A percentile compares a stretch with the other conserved stretches of the same genome.
Evolutionary conservation across 768 basidiomycete species (phyloP).

Genomic region (Favolaschia claudopus): DNA sequence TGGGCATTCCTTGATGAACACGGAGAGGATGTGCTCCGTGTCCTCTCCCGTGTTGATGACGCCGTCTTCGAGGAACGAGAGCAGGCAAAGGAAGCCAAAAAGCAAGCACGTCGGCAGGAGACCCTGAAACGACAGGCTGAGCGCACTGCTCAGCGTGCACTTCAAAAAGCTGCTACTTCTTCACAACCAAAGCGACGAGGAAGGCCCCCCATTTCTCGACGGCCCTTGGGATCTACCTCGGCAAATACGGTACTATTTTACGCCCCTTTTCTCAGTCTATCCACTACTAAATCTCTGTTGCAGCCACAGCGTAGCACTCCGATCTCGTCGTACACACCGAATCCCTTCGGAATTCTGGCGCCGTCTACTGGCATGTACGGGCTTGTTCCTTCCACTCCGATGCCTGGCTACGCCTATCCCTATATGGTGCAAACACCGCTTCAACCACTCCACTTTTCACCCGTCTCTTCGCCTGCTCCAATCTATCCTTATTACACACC

Average conservation of each 20-base stretch:
- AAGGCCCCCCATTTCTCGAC: background rate
- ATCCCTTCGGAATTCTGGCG: no score
- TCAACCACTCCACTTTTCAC: no score
- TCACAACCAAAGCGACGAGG: background rate
- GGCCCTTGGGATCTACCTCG: background rate
- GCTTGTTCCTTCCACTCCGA: no score
- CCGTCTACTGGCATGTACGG: no score
- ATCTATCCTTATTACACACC: no score
- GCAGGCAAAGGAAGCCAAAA: background rate
- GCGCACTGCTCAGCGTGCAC: no score
- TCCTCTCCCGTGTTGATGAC: background rate
- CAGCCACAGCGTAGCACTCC: background rate
- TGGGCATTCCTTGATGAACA: conserved; percentile 12
- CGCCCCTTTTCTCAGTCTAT: conserved; percentile 1
- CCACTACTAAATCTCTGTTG: background rate
- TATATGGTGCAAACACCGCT: no score
- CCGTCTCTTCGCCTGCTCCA: no score
- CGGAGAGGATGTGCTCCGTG: background rate
- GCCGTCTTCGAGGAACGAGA: background rate
- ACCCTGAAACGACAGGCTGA: background rate
- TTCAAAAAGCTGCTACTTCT: no score
- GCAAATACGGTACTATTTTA: background rate
- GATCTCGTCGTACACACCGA: no score
- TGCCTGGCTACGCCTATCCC: no score
- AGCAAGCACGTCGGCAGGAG: background rate